Evolutionary conservation across 352 stramenopile species (phyloP).

Genomic region (Pythium monospermum): DNA sequence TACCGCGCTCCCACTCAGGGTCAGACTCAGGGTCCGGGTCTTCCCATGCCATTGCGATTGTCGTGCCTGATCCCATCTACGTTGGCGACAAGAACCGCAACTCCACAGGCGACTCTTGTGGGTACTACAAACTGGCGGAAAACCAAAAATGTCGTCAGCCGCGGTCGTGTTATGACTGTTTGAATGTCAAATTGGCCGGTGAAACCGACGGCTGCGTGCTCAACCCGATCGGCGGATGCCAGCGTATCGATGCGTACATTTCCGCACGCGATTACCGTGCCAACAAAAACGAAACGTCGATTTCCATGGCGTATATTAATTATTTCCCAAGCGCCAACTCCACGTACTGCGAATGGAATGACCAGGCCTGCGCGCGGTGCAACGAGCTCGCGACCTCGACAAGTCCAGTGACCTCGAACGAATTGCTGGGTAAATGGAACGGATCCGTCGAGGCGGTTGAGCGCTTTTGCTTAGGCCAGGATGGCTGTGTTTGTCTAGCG

Average conservation of each 20-base stretch:
- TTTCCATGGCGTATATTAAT: slow-evolving; percentile 34
- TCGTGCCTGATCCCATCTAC: slow-evolving; percentile 10
- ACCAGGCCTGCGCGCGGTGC: slow-evolving; percentile 51
- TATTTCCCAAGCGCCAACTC: slow-evolving; percentile 62
- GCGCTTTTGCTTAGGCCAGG: slow-evolving; percentile 46
- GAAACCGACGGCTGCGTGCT: slow-evolving; percentile 47
- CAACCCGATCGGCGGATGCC: slow-evolving; percentile 47
- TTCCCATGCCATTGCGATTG: not conserved
- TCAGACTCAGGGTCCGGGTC: slow-evolving; percentile 14
- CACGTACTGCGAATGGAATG: slow-evolving; percentile 51
- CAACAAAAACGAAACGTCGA: slow-evolving; percentile 31
- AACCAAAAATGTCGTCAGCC: slow-evolving; percentile 45
- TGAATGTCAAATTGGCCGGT: slow-evolving; percentile 38
- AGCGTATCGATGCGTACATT: slow-evolving; percentile 50
- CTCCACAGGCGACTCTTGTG: slow-evolving; percentile 47
- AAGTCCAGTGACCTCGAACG: slow-evolving; percentile 23
- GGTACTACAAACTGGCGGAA: slow-evolving; percentile 44
- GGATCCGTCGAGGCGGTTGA: slow-evolving; percentile 31
- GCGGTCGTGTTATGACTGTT: slow-evolving; percentile 64
- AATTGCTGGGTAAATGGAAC: slow-evolving; percentile 27
- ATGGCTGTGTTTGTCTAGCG: slow-evolving; percentile 64
- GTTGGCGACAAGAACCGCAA: slow-evolving; percentile 37
- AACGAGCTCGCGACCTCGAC: slow-evolving; percentile 22
- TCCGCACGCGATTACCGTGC: slow-evolving; percentile 46
- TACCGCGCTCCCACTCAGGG: slow-evolving; percentile 13